Evolutionary conservation across 352 stramenopile species (phyloP).

Genomic region (Pythium angustatum): DNA sequence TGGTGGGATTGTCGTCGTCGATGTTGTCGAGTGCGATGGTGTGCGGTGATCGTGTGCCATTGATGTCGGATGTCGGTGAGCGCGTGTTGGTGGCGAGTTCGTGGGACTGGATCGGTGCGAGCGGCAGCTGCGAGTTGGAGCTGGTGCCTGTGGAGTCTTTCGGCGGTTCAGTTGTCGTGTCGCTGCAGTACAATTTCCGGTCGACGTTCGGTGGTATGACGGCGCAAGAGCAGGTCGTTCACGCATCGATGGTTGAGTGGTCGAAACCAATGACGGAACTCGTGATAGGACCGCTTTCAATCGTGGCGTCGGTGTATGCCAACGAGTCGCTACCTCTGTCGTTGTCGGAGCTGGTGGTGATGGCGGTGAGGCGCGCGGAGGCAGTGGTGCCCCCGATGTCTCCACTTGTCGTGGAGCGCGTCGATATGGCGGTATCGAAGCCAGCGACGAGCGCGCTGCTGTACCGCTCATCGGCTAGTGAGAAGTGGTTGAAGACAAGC

Average conservation of each 20-base stretch:
- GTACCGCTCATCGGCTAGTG: not conserved
- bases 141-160: not conserved
- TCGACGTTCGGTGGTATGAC: too few relatives aligned
- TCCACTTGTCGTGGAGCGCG: slow-evolving; percentile 10
- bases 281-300: not conserved
- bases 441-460: slow-evolving; percentile 1
- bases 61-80: not conserved
- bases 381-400: not conserved
- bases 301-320: not conserved
- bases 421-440: slow-evolving; percentile 12
- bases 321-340: slow-evolving; percentile 14
- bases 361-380: not conserved
- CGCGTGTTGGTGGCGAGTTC: not conserved
- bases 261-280: too few relatives aligned
- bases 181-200: not conserved
- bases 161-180: not conserved
- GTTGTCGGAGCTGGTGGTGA: not conserved
- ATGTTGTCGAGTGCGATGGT: not conserved
- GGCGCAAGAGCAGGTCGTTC: not conserved
- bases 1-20: not conserved
- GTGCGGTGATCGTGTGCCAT: not conserved
- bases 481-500: slow-evolving; percentile 7
- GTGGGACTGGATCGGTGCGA: not conserved
- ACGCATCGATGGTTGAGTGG: not conserved
- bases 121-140: not conserved